phyloP scores from a whole-genome alignment of 2,329 filamentous ascomycete species.

The Nigrospora osmanthi region DNA sequence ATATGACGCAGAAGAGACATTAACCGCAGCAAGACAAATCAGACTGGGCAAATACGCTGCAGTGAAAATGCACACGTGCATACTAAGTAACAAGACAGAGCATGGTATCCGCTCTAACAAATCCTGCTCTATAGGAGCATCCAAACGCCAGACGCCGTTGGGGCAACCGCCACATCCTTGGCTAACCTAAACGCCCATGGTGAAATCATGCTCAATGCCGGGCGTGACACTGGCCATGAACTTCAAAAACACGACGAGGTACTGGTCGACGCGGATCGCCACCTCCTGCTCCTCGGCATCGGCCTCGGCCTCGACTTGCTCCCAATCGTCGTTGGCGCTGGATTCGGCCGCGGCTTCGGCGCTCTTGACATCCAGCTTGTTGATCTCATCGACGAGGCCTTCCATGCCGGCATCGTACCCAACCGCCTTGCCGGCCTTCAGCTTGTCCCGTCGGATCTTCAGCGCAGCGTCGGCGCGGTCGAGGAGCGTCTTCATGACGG shows the following conservation, averaged over 20 bases:
- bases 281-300: conserved; percentile 64
- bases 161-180: too few relatives aligned
- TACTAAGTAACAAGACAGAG: too few relatives aligned
- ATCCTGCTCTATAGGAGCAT: conserved; percentile 10
- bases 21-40: too few relatives aligned
- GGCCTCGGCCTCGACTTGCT: conserved; percentile 59
- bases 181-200: conserved; percentile 70
- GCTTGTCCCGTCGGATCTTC: conserved; percentile 78
- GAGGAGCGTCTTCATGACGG: conserved; percentile 95
- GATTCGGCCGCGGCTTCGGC: conserved; percentile 43
- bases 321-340: conserved; percentile 53
- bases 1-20: too few relatives aligned
- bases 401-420: conserved; percentile 60
- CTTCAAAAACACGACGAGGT: conserved; percentile 81
- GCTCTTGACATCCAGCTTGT: conserved; percentile 50
- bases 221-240: conserved; percentile 88
- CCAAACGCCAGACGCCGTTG: conserved; percentile 11
- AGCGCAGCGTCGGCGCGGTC: conserved; percentile 91
- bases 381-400: conserved; percentile 76
- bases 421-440: conserved; percentile 51
- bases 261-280: conserved; percentile 81
- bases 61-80: too few relatives aligned
- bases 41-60: too few relatives aligned
- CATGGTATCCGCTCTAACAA: conserved; percentile 4
- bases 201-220: conserved; percentile 96